Percentiles rank a stretch among this genome's conserved stretches.
Evolutionary conservation across 768 basidiomycete genomes (phyloP).

Genomic region (Boletus barrowsii): DNA sequence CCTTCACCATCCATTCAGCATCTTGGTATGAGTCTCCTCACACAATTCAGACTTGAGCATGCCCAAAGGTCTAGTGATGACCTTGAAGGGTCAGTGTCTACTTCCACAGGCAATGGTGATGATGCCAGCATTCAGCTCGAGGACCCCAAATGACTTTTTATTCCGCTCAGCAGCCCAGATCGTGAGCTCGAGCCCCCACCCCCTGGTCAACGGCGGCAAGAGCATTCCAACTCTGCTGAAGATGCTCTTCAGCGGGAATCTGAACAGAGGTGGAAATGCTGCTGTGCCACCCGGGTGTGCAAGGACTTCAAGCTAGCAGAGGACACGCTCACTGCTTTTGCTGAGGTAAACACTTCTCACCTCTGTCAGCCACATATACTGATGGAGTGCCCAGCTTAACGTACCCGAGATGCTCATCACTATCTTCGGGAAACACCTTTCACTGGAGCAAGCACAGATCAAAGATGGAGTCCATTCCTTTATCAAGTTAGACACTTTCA

Average conservation of each 20-base stretch:
- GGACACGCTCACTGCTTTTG: not conserved
- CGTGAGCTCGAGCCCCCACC: not conserved
- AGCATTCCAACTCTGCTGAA: not conserved
- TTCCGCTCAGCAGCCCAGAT: not conserved
- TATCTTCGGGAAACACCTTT: not conserved
- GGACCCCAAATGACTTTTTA: not conserved
- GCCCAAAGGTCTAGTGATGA: not conserved
- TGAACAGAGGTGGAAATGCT: not conserved
- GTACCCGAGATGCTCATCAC: not conserved
- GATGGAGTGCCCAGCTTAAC: not conserved
- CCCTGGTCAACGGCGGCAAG: not conserved
- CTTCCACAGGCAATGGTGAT: too few species aligned
- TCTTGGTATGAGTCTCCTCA: not conserved
- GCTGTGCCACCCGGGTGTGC: not conserved
- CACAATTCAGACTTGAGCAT: not conserved
- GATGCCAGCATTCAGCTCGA: too few species aligned
- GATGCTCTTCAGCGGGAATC: not conserved
- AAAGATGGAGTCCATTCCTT: not conserved
- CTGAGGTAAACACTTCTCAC: not conserved
- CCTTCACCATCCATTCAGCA: not conserved
- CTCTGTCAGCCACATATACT: not conserved
- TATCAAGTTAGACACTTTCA: not conserved
- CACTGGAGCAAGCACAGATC: not conserved
- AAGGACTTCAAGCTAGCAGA: not conserved
- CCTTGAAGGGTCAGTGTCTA: not conserved